A percentile compares a stretch with the other conserved stretches of the same genome.
These are phyloP conservation scores for Suhomyces chickasaworum DNA, from an alignment of 1,139 yeast species.

Conservation along the genomic window DNA sequence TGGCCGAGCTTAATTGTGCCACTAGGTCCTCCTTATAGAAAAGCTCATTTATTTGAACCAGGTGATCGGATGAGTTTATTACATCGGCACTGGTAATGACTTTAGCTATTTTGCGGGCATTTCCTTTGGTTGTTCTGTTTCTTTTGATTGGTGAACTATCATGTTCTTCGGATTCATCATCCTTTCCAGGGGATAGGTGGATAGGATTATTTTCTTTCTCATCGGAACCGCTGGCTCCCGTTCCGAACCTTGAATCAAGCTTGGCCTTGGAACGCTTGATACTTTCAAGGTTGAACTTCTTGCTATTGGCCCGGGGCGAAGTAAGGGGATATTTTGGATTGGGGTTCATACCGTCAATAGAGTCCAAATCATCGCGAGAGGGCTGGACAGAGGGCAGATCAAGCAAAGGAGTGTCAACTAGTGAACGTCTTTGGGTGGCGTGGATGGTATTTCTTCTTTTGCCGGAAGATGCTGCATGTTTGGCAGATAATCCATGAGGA, in stretches of 20 bases:
- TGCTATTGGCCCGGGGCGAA: constrained; percentile 18
- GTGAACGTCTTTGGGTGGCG: constrained; percentile 14
- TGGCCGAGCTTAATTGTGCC: constrained; percentile 22
- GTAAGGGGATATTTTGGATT: constrained; percentile 17
- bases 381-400: constrained; percentile 10
- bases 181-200: constrained; percentile 20
- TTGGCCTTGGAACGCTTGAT: constrained; percentile 16
- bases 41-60: constrained; percentile 26
- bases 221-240: constrained; percentile 11
- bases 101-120: constrained; percentile 25
- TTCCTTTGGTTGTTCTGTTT: constrained; percentile 16
- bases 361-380: constrained; percentile 1
- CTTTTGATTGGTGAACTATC: constrained; percentile 22
- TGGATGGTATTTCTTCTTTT: constrained; percentile 30
- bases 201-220: constrained; percentile 26
- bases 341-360: constrained; percentile 2
- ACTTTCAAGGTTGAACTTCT: constrained; percentile 17
- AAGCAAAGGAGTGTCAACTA: constrained; percentile 15
- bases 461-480: constrained; percentile 23
- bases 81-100: constrained; percentile 26
- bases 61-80: constrained; percentile 16
- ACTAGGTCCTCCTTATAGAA: constrained; percentile 31
- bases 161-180: constrained; percentile 11
- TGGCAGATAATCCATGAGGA: constrained; percentile 52
- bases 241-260: constrained; percentile 12